phyloP scores from a whole-genome alignment of 2,329 filamentous ascomycete species.

The Gnomoniopsis sp. region DNA sequence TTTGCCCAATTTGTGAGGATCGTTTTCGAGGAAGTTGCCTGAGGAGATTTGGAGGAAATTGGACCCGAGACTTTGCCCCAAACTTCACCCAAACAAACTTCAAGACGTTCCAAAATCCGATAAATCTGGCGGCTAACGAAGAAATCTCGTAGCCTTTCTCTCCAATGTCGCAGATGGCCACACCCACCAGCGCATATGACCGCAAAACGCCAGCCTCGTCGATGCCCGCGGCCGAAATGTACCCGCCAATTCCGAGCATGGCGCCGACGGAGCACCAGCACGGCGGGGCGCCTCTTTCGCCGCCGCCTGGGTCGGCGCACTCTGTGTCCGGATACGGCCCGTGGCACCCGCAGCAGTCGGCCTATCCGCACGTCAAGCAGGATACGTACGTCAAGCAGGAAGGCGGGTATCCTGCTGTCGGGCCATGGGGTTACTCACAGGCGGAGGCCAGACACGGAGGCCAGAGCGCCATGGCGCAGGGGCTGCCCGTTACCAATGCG shows the following conservation, averaged over 20 bases:
- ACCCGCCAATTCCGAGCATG: constrained; percentile 29
- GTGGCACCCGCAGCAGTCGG: constrained; percentile 5
- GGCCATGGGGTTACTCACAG: constrained; percentile 9
- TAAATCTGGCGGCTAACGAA: no score
- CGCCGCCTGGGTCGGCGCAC: constrained; percentile 3
- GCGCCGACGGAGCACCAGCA: constrained; percentile 1
- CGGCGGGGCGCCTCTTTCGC: constrained; percentile 3
- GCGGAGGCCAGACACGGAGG: not conserved
- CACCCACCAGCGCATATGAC: constrained; percentile 32
- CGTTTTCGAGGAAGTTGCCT: no score
- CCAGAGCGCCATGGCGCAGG: not conserved
- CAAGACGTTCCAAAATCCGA: no score
- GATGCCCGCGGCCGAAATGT: constrained; percentile 38
- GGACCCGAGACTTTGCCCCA: no score
- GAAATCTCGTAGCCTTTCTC: constrained; percentile 33
- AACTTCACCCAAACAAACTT: no score
- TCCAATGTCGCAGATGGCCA: constrained; percentile 32
- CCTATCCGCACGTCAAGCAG: constrained; percentile 5
- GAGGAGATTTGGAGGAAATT: no score
- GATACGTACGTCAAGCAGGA: not conserved
- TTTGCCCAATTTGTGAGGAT: no score
- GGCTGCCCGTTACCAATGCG: constrained; percentile 2
- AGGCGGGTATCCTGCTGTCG: constrained; percentile 3
- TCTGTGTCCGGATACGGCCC: constrained; percentile 1
- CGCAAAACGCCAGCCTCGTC: constrained; percentile 34